Percentiles rank a stretch among this genome's conserved stretches.
phyloP scores from a whole-genome alignment of 139 green algal genomes.

The Nannochloris sp. region DNA sequence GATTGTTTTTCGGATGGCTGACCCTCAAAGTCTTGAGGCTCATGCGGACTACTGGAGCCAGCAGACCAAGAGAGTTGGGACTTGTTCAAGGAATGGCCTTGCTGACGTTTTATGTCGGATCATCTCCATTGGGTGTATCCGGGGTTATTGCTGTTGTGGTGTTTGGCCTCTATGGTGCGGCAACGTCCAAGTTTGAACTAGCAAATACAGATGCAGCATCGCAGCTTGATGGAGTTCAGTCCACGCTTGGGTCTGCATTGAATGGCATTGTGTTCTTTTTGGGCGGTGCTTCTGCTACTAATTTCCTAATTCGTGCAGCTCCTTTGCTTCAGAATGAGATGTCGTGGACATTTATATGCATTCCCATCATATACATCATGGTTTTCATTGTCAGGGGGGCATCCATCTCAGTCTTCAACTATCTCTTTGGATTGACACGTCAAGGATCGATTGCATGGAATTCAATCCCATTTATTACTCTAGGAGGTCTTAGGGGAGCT shows the following conservation, averaged over 20 bases:
- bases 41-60: slow-evolving; percentile 38
- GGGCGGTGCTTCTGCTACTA: slow-evolving; percentile 54
- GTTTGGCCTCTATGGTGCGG: slow-evolving; percentile 70
- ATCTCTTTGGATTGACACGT: slow-evolving; percentile 13
- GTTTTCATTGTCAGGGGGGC: slow-evolving; percentile 38
- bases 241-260: slow-evolving; percentile 37
- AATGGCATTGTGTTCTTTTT: slow-evolving; percentile 84
- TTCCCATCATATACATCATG: slow-evolving; percentile 40
- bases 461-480: slow-evolving; percentile 53
- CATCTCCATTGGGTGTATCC: slow-evolving; percentile 28
- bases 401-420: slow-evolving; percentile 28
- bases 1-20: slow-evolving; percentile 38
- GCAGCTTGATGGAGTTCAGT: slow-evolving; percentile 32
- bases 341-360: slow-evolving; percentile 10
- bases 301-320: slow-evolving; percentile 60
- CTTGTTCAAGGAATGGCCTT: slow-evolving; percentile 65
- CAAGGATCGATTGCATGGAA: slow-evolving; percentile 24
- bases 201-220: slow-evolving; percentile 5
- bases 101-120: slow-evolving; percentile 67
- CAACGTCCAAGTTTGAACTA: slow-evolving; percentile 52
- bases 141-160: slow-evolving; percentile 79
- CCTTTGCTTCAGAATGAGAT: background rate
- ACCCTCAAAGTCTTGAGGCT: slow-evolving; percentile 41
- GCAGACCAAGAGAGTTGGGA: slow-evolving; percentile 36
- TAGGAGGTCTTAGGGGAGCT: slow-evolving; percentile 57